Evolutionary conservation across 2,329 filamentous ascomycete genomes (phyloP).

Genomic region (Arthroderma uncinatum): DNA sequence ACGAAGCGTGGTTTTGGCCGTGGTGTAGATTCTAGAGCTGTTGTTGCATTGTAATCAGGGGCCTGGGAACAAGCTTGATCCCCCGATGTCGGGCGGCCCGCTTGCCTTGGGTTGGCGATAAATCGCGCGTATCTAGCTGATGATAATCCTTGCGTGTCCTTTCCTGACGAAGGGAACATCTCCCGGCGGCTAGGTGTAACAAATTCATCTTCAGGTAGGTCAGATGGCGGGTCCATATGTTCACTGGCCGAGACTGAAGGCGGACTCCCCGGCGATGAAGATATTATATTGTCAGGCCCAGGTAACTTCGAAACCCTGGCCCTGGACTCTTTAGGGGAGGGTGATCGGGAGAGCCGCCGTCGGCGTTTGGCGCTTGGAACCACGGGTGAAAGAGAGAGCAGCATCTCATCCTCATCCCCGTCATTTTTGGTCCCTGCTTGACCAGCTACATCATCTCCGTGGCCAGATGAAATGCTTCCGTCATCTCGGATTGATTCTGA

Average conservation of each 20-base stretch:
- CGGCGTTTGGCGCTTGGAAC: slow-evolving; percentile 23
- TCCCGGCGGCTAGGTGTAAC: background rate
- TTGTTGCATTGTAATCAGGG: background rate
- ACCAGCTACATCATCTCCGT: background rate
- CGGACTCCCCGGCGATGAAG: background rate
- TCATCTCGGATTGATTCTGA: background rate
- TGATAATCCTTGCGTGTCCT: background rate
- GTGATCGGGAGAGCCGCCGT: slow-evolving; percentile 19
- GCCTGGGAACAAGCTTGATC: background rate
- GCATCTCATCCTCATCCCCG: slow-evolving; percentile 21
- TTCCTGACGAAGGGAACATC: background rate
- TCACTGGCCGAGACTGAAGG: slow-evolving; percentile 5
- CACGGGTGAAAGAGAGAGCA: slow-evolving; percentile 22
- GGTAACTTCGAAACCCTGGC: background rate
- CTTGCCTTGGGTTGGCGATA: background rate
- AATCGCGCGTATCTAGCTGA: background rate
- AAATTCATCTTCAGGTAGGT: slow-evolving; percentile 11
- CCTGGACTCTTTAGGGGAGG: background rate
- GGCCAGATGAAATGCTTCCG: background rate
- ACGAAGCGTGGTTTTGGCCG: slow-evolving; percentile 28
- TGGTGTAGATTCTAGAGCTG: slow-evolving; percentile 1
- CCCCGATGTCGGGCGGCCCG: background rate
- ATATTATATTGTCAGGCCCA: background rate
- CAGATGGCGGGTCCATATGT: slow-evolving; percentile 1
- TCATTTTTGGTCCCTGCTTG: slow-evolving; percentile 12